Conservation (phyloP, 495 filamentous ascomycete species). For the Terfezia claveryi region DNA sequence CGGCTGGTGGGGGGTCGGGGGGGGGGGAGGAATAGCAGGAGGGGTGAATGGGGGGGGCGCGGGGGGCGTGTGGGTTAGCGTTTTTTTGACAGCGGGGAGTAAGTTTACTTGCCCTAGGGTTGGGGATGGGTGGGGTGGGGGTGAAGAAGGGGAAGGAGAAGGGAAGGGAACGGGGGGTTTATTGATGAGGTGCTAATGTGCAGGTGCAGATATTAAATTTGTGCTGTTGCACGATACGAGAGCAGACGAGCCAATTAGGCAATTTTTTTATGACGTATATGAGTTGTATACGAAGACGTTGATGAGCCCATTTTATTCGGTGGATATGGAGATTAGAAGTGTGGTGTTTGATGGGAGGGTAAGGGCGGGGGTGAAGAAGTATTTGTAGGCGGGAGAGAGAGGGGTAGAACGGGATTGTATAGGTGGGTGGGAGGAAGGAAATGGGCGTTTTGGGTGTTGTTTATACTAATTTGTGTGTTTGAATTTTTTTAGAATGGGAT, state of each 20-base stretch:
- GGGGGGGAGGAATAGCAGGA: background rate
- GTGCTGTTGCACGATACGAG: conserved; percentile 74
- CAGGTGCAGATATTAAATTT: conserved; percentile 42
- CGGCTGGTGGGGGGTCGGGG: background rate
- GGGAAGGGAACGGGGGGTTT: background rate
- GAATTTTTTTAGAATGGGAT: too few species aligned
- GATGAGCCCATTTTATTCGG: conserved; percentile 85
- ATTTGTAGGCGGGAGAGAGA: conserved; percentile 32
- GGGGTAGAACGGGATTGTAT: background rate
- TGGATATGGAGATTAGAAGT: conserved; percentile 63
- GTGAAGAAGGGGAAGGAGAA: background rate
- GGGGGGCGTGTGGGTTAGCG: background rate
- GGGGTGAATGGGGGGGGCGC: background rate
- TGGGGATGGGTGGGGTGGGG: background rate
- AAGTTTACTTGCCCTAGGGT: conserved; percentile 4
- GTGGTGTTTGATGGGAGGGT: conserved; percentile 65
- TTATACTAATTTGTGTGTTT: background rate
- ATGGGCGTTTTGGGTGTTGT: background rate
- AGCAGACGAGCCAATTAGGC: conserved; percentile 80
- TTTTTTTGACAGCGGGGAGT: conserved; percentile 59
- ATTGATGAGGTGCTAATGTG: background rate
- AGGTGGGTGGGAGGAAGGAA: background rate
- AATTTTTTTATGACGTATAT: conserved; percentile 85
- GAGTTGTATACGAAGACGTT: conserved; percentile 89
- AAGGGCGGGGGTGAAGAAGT: conserved; percentile 76